These are phyloP conservation scores for Paraphoma sp. DNA, from an alignment of 2,329 filamentous ascomycete species.

Conservation along the genomic window DNA sequence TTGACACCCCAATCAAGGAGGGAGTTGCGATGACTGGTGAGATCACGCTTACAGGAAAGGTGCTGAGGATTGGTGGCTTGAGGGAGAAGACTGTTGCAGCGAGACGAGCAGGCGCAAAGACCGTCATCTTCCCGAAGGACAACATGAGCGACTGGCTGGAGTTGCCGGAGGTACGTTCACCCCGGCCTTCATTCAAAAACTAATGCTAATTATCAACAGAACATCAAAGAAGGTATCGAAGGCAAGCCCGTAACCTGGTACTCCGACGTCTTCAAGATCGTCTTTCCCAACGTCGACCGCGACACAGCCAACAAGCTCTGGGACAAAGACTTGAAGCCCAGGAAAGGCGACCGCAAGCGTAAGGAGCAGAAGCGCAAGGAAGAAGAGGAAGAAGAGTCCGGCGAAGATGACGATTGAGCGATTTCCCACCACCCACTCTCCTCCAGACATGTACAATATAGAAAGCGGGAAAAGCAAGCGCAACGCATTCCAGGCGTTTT, in stretches of 20 bases:
- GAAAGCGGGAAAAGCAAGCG: neutral
- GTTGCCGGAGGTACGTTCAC: slow-evolving; percentile 80
- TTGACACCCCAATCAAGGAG: slow-evolving; percentile 79
- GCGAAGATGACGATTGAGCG: slow-evolving; percentile 41
- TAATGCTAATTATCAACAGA: slow-evolving; percentile 62
- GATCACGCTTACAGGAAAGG: slow-evolving; percentile 94
- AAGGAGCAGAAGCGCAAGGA: slow-evolving; percentile 44
- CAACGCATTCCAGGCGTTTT: slow-evolving; percentile 3
- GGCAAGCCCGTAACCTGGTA: slow-evolving; percentile 94
- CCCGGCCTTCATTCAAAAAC: too few relatives aligned
- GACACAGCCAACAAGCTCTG: slow-evolving; percentile 75
- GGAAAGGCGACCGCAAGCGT: slow-evolving; percentile 45
- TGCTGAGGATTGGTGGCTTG: slow-evolving; percentile 90
- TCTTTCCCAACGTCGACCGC: slow-evolving; percentile 83
- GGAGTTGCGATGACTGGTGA: slow-evolving; percentile 98
- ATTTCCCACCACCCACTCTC: too few relatives aligned
- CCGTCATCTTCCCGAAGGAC: slow-evolving; percentile 92
- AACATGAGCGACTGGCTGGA: slow-evolving; percentile 98
- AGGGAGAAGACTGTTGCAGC: slow-evolving; percentile 98
- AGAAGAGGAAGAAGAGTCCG: slow-evolving; percentile 55
- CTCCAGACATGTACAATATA: neutral
- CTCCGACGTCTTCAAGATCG: slow-evolving; percentile 86
- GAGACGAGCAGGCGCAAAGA: slow-evolving; percentile 87
- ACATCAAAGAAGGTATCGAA: slow-evolving; percentile 96
- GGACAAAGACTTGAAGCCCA: slow-evolving; percentile 64